Evolutionary conservation across 2,329 filamentous ascomycete species (phyloP).

Genomic region (Sporothrix pallida): DNA sequence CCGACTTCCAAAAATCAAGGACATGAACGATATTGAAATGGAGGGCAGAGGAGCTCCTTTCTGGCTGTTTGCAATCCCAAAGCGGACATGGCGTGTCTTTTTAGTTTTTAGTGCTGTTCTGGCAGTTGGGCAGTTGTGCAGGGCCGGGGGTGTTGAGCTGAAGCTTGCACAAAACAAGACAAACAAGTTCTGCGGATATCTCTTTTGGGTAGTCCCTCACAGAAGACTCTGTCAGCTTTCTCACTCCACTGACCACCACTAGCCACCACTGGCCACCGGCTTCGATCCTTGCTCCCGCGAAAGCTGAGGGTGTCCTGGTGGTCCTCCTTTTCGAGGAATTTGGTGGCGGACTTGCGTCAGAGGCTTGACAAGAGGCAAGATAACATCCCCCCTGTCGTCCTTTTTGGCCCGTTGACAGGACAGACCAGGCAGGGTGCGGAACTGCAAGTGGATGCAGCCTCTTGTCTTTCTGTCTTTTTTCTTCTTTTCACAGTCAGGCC

Average conservation of each 20-base stretch:
- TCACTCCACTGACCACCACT: neutral
- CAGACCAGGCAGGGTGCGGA: neutral
- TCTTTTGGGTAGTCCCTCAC: neutral
- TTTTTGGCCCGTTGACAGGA: neutral
- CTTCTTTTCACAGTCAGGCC: neutral
- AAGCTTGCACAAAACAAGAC: constrained; percentile 10
- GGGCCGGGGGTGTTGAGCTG: neutral
- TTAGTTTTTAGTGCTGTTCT: neutral
- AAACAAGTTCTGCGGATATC: constrained; percentile 8
- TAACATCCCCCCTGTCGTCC: neutral
- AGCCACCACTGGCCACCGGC: neutral
- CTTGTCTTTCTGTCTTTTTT: neutral
- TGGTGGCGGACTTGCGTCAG: constrained; percentile 21
- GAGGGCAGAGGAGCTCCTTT: neutral
- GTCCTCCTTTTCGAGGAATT: neutral
- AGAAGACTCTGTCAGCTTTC: neutral
- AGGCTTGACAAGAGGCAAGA: neutral
- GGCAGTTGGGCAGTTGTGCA: neutral
- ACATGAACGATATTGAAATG: neutral
- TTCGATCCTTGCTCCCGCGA: constrained; percentile 8
- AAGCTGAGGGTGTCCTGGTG: neutral
- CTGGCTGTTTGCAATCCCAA: neutral
- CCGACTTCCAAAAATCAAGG: neutral
- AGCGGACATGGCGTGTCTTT: neutral
- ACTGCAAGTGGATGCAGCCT: neutral